Percentiles rank a stretch among this genome's conserved stretches.
Evolutionary conservation across 257 asterid genomes (phyloP).

Genomic region (Nicotiana sylvestris): DNA sequence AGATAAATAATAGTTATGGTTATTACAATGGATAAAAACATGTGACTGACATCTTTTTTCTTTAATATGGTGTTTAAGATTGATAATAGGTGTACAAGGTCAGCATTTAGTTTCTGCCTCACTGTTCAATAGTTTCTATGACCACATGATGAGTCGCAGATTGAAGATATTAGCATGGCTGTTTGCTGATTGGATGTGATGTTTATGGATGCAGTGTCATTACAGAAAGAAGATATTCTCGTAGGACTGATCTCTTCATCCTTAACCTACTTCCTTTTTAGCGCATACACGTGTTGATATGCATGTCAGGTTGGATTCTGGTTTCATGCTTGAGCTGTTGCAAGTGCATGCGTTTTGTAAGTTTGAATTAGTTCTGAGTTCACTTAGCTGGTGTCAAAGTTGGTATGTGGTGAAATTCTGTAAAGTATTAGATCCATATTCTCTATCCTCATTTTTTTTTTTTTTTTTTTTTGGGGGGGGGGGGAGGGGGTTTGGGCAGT

Average conservation of each 20-base stretch:
- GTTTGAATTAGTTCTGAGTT: neutral
- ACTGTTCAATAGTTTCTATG: slow-evolving; percentile 2
- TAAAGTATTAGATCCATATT: neutral
- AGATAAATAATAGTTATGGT: neutral
- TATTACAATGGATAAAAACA: neutral
- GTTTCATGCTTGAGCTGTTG: neutral
- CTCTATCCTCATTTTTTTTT: neutral
- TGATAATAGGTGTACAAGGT: neutral
- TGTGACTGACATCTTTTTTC: neutral
- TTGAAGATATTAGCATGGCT: neutral
- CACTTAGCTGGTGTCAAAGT: neutral
- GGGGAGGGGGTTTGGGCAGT: too few relatives aligned
- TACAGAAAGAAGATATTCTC: neutral
- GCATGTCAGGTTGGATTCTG: neutral
- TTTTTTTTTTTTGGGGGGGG: too few relatives aligned
- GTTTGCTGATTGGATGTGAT: neutral
- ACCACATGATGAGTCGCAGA: neutral
- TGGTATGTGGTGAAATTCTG: neutral
- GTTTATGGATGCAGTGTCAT: neutral
- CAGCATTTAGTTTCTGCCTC: neutral
- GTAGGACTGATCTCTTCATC: neutral
- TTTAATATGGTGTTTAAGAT: neutral
- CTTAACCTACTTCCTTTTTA: neutral
- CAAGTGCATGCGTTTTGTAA: neutral
- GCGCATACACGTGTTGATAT: neutral